Evolutionary conservation across 306 rosid genomes (phyloP).

Genomic region (Canavalia ensiformis): DNA sequence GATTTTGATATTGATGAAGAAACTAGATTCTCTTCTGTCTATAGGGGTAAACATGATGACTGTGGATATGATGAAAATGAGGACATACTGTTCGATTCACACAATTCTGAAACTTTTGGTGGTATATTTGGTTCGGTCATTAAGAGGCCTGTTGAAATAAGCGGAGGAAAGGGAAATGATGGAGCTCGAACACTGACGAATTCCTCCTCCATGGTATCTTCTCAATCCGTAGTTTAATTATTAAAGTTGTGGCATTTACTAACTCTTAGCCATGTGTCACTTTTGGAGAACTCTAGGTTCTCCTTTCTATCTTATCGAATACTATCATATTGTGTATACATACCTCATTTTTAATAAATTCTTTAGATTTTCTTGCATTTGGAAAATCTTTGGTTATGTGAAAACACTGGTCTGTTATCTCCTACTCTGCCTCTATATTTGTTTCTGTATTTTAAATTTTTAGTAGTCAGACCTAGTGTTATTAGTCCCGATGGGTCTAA

Average conservation of each 20-base stretch:
- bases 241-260: constrained; percentile 7
- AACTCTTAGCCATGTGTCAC: constrained; percentile 23
- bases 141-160: constrained; percentile 59
- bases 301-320: constrained; percentile 9
- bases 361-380: constrained; percentile 32
- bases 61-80: constrained; percentile 73
- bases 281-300: not conserved
- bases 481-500: not conserved
- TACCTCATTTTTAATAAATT: constrained; percentile 14
- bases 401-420: constrained; percentile 5
- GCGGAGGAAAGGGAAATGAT: constrained; percentile 60
- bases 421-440: constrained; percentile 24
- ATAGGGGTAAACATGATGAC: constrained; percentile 78
- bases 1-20: constrained; percentile 89
- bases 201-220: constrained; percentile 66
- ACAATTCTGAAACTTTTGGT: constrained; percentile 78
- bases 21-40: constrained; percentile 91
- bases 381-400: constrained; percentile 4
- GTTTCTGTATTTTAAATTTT: constrained; percentile 23
- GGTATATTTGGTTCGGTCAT: constrained; percentile 57
- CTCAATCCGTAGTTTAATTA: constrained; percentile 37
- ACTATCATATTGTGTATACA: constrained; percentile 21
- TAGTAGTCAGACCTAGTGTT: constrained; percentile 10
- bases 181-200: constrained; percentile 58
- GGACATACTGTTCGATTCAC: constrained; percentile 66